These are phyloP conservation scores for Pythium apleroticum DNA, from an alignment of 352 stramenopile species.

Conservation along the genomic window DNA sequence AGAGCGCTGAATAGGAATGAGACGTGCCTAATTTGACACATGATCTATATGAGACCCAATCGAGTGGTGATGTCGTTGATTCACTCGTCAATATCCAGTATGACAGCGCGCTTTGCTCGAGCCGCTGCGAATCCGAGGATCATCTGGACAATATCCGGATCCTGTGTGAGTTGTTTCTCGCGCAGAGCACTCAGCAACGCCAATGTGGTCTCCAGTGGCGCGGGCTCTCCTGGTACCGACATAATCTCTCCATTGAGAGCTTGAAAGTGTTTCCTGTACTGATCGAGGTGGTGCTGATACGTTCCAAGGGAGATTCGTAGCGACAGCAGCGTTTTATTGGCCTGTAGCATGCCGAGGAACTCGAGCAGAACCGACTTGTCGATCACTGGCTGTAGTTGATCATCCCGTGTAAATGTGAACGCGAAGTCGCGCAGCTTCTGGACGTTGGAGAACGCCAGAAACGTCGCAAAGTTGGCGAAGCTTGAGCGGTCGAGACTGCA, in stretches of 20 bases:
- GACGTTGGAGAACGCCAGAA: background rate
- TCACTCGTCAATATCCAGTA: background rate
- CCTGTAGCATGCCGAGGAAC: conserved; percentile 1
- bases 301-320: background rate
- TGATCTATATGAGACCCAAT: no score
- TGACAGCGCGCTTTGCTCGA: background rate
- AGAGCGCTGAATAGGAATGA: no score
- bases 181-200: background rate
- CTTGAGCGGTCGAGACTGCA: background rate
- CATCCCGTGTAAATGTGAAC: background rate
- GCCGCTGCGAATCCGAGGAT: background rate
- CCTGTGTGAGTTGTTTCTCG: background rate
- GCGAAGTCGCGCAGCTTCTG: background rate
- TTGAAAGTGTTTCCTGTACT: background rate
- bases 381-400: background rate
- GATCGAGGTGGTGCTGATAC: background rate
- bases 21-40: no score
- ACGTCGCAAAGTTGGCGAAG: background rate
- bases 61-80: background rate
- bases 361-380: background rate
- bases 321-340: background rate
- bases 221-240: background rate
- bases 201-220: background rate
- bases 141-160: background rate
- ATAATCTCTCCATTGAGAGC: background rate